A percentile compares a stretch with the other conserved stretches of the same genome.
These are phyloP conservation scores for Xylaria telfairii DNA, from an alignment of 495 filamentous ascomycete species.

Conservation along the genomic window DNA sequence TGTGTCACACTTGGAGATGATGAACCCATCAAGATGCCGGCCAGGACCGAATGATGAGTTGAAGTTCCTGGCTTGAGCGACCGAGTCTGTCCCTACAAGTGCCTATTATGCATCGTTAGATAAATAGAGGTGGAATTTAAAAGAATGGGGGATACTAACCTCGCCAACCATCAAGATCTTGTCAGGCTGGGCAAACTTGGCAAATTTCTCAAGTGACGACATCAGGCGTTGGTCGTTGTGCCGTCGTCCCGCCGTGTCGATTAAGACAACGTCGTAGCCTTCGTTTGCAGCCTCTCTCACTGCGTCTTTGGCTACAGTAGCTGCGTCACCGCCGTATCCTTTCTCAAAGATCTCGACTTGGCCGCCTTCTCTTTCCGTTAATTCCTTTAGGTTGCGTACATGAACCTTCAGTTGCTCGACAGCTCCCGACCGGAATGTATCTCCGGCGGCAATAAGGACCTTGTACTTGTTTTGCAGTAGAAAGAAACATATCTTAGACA, in stretches of 20 bases:
- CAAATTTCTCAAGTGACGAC: conserved; percentile 95
- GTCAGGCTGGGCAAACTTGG: conserved; percentile 91
- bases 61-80: conserved; percentile 94
- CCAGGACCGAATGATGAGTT: conserved; percentile 87
- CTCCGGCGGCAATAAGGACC: conserved; percentile 93
- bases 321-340: conserved; percentile 97
- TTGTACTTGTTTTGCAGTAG: conserved; percentile 94
- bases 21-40: conserved; percentile 87
- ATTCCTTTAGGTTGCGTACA: conserved; percentile 85
- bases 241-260: conserved; percentile 92
- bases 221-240: conserved; percentile 96
- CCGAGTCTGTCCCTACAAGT: conserved; percentile 90
- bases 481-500: conserved; percentile 97
- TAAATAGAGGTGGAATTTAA: conserved; percentile 16
- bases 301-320: conserved; percentile 92
- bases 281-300: conserved; percentile 76
- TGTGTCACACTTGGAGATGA: conserved; percentile 98
- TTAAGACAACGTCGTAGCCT: conserved; percentile 90
- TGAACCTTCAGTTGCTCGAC: conserved; percentile 97
- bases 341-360: conserved; percentile 91
- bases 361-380: conserved; percentile 80
- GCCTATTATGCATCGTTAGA: conserved; percentile 54
- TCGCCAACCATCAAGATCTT: conserved; percentile 99
- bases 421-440: conserved; percentile 96
- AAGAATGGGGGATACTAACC: conserved; percentile 42